phyloP scores from a whole-genome alignment of 2,329 filamentous ascomycete species.

The Aplosporella prunicola region DNA sequence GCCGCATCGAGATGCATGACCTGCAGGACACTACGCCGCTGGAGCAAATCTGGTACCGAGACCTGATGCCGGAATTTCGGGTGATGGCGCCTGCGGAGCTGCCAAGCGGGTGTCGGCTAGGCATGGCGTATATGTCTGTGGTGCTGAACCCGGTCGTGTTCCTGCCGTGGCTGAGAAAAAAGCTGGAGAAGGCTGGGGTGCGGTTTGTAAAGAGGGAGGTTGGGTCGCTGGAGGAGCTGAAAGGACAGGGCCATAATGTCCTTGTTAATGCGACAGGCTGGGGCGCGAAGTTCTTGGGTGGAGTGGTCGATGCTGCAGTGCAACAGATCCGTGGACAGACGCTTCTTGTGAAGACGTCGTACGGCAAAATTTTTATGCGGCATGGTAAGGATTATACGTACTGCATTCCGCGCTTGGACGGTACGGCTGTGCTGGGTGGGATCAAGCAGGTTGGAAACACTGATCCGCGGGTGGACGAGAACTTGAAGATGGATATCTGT shows the following conservation, averaged over 20 bases:
- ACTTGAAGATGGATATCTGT: constrained; percentile 14
- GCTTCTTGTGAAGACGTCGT: constrained; percentile 16
- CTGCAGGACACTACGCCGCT: constrained; percentile 10
- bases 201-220: constrained; percentile 16
- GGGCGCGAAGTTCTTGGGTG: constrained; percentile 14
- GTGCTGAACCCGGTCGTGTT: constrained; percentile 18
- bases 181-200: constrained; percentile 16
- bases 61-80: constrained; percentile 11
- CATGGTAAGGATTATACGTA: constrained; percentile 19
- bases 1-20: constrained; percentile 12
- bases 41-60: constrained; percentile 11
- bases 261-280: constrained; percentile 19
- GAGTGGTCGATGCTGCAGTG: constrained; percentile 14
- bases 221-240: constrained; percentile 15
- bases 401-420: constrained; percentile 17
- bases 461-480: constrained; percentile 8
- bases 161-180: constrained; percentile 17
- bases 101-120: constrained; percentile 14
- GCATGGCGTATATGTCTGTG: constrained; percentile 15
- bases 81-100: constrained; percentile 10
- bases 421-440: constrained; percentile 18
- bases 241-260: constrained; percentile 16
- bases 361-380: constrained; percentile 17
- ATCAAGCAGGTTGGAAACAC: constrained; percentile 15
- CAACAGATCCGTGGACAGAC: constrained; percentile 19